phyloP scores from a whole-genome alignment of 2,329 filamentous ascomycete genomes.

The Epichloe amarillans region DNA sequence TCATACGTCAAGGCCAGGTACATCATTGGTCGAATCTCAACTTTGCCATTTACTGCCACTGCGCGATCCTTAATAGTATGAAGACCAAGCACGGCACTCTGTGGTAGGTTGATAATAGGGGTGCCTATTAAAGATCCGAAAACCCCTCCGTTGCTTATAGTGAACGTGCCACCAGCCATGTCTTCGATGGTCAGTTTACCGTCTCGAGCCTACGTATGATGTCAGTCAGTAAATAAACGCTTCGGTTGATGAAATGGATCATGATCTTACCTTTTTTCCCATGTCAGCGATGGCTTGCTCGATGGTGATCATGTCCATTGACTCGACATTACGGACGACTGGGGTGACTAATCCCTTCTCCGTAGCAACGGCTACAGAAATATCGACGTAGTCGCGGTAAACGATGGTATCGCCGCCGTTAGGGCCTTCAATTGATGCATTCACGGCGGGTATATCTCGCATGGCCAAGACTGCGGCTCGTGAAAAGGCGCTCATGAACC shows the following conservation, averaged over 20 bases:
- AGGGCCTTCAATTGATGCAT: constrained; percentile 92
- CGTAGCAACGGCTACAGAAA: constrained; percentile 92
- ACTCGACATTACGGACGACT: constrained; percentile 86
- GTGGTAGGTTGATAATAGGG: constrained; percentile 94
- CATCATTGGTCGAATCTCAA: constrained; percentile 99
- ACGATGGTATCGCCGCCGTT: constrained; percentile 95
- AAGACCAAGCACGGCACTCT: constrained; percentile 81
- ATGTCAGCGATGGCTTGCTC: constrained; percentile 86
- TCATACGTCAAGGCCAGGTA: constrained; percentile 96
- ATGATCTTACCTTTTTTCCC: constrained; percentile 63
- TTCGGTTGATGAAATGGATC: neutral
- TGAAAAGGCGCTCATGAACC: constrained; percentile 99
- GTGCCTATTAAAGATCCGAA: constrained; percentile 97
- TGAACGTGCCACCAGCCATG: constrained; percentile 97
- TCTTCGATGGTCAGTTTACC: constrained; percentile 97
- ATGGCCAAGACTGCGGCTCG: constrained; percentile 82
- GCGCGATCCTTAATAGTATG: constrained; percentile 95
- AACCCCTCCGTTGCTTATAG: constrained; percentile 93
- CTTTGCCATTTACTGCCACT: constrained; percentile 80
- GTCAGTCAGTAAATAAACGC: neutral
- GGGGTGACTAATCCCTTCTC: constrained; percentile 96
- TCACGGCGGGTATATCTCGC: constrained; percentile 87
- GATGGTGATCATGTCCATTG: constrained; percentile 75
- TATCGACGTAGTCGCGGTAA: constrained; percentile 95
- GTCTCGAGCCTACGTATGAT: constrained; percentile 60